These are phyloP conservation scores for Penicillium freii DNA, from an alignment of 2,329 filamentous ascomycete species.

Conservation along the genomic window DNA sequence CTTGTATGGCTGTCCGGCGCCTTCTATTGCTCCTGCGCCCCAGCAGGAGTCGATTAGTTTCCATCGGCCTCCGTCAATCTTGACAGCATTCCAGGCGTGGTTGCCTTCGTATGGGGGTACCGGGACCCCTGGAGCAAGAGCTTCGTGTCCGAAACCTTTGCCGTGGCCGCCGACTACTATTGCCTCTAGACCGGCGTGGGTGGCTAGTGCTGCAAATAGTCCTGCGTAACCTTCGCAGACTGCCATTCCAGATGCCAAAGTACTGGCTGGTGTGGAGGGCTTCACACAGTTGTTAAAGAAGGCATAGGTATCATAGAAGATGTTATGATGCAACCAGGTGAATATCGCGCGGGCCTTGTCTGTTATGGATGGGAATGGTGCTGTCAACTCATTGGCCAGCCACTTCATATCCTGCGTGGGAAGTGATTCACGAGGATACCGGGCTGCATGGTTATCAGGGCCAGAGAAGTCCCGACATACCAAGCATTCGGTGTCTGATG, in stretches of 20 bases:
- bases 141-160: constrained; percentile 75
- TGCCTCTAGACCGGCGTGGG: constrained; percentile 74
- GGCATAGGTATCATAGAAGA: constrained; percentile 74
- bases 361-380: constrained; percentile 74
- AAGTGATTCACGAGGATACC: constrained; percentile 70
- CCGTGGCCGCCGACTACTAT: constrained; percentile 74
- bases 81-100: constrained; percentile 93
- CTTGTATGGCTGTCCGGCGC: constrained; percentile 58
- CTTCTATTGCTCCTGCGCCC: constrained; percentile 74
- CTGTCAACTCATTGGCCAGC: constrained; percentile 74
- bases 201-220: constrained; percentile 74
- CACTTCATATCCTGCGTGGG: constrained; percentile 68
- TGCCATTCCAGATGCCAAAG: constrained; percentile 72
- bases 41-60: constrained; percentile 90
- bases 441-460: constrained; percentile 73
- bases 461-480: constrained; percentile 83
- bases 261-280: constrained; percentile 67
- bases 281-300: constrained; percentile 74
- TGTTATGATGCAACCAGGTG: constrained; percentile 92
- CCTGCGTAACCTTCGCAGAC: constrained; percentile 92
- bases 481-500: constrained; percentile 57
- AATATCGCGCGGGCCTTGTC: constrained; percentile 94
- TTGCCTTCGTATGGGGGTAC: constrained; percentile 63
- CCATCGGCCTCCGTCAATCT: constrained; percentile 83
- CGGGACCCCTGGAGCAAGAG: constrained; percentile 62